phyloP scores from a whole-genome alignment of 306 rosid genomes.

The Oemleria cerasiformis region DNA sequence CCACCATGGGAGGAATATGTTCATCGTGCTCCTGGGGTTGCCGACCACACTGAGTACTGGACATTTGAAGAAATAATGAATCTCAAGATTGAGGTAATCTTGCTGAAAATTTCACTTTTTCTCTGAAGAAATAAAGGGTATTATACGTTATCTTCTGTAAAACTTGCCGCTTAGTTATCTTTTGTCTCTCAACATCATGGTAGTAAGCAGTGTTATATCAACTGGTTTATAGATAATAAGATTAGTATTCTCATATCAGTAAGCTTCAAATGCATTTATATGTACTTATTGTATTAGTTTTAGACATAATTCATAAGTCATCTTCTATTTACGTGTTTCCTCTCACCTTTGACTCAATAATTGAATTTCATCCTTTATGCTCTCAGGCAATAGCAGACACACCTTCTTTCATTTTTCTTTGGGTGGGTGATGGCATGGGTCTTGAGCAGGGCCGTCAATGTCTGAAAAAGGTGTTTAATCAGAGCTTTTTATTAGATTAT shows the following conservation, averaged over 20 bases:
- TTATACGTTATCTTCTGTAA: slow-evolving; percentile 2
- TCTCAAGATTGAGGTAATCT: slow-evolving; percentile 90
- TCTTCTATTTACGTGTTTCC: slow-evolving; percentile 12
- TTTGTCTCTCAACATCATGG: slow-evolving; percentile 7
- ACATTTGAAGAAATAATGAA: slow-evolving; percentile 98
- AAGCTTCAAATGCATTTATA: slow-evolving; percentile 13
- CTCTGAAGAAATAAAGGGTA: background rate
- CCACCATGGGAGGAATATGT: slow-evolving; percentile 99
- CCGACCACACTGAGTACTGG: slow-evolving; percentile 97
- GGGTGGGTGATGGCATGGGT: slow-evolving; percentile 99
- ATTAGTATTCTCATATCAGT: background rate
- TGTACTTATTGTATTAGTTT: slow-evolving; percentile 1
- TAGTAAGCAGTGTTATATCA: slow-evolving; percentile 4
- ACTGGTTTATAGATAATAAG: slow-evolving; percentile 6
- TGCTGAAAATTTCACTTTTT: slow-evolving; percentile 11
- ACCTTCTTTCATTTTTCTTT: slow-evolving; percentile 96
- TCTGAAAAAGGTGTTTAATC: slow-evolving; percentile 73
- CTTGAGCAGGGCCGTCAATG: slow-evolving; percentile 99
- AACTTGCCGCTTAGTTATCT: slow-evolving; percentile 10
- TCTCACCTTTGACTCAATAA: slow-evolving; percentile 22
- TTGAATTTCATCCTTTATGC: slow-evolving; percentile 27
- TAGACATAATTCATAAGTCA: slow-evolving; percentile 10
- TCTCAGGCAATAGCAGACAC: slow-evolving; percentile 96
- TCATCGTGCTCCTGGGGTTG: slow-evolving; percentile 99
- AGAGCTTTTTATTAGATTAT: slow-evolving; percentile 7